These are phyloP conservation scores for Puccinia brachypodii DNA, from an alignment of 1,284 basidiomycete species.

Conservation along the genomic window DNA sequence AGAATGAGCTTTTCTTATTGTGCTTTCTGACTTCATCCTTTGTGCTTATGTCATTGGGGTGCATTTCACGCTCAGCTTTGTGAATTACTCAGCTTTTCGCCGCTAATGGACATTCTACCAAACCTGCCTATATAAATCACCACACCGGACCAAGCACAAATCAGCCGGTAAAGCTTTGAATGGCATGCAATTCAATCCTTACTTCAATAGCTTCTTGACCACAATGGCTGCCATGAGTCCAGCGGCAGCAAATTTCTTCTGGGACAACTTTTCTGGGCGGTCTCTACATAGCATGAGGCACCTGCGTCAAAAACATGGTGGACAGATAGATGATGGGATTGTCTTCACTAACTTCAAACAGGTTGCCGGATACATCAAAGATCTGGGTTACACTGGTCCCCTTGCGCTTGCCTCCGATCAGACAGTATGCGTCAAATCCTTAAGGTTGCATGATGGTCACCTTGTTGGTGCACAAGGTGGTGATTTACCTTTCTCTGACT, in stretches of 20 bases:
- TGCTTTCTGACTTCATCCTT: no score
- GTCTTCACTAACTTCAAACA: background rate
- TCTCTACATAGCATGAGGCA: background rate
- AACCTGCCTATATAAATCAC: no score
- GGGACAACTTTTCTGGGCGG: background rate
- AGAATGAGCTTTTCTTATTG: no score
- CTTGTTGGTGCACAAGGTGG: slow-evolving; percentile 33
- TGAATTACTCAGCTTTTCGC: no score
- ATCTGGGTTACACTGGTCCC: slow-evolving; percentile 2
- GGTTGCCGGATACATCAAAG: background rate
- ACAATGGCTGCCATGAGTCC: slow-evolving; percentile 33
- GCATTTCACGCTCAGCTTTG: no score
- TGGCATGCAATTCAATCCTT: background rate
- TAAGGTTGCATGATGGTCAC: background rate
- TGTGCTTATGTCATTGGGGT: no score
- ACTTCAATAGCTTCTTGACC: slow-evolving; percentile 15
- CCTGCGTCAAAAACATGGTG: background rate
- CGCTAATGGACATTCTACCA: no score
- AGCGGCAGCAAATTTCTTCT: background rate
- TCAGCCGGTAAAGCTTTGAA: background rate
- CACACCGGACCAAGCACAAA: slow-evolving; percentile 7
- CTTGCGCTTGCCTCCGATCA: slow-evolving; percentile 10
- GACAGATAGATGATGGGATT: slow-evolving; percentile 17
- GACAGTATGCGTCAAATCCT: slow-evolving; percentile 11
- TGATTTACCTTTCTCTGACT: background rate